Percentiles rank a stretch among this genome's conserved stretches.
Conservation (phyloP, 164 flowering plant species). For the Aristolochia contorta region DNA sequence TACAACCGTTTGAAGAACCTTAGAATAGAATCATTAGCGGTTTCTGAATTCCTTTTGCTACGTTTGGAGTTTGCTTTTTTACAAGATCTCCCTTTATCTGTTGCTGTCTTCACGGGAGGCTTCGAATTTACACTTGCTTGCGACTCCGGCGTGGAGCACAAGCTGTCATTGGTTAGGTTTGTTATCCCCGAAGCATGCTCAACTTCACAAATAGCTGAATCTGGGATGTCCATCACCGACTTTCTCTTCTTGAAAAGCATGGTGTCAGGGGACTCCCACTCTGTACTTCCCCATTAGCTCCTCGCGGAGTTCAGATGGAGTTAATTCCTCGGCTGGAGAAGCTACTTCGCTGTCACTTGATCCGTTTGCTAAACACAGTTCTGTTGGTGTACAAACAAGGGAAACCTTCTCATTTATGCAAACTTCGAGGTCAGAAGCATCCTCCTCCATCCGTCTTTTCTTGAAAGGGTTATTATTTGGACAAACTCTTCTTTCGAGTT, state of each 20-base stretch:
- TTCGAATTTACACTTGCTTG: constrained; percentile 52
- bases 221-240: constrained; percentile 8
- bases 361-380: background rate
- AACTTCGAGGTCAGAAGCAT: background rate
- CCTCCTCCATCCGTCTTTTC: constrained; percentile 28
- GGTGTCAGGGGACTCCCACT: constrained; percentile 28
- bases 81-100: background rate
- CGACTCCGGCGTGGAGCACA: constrained; percentile 19
- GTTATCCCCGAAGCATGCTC: constrained; percentile 12
- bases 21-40: background rate
- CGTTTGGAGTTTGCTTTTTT: background rate
- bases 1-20: background rate
- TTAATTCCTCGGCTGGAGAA: constrained; percentile 30
- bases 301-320: constrained; percentile 11
- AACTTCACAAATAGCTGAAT: constrained; percentile 1
- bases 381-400: background rate
- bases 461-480: constrained; percentile 69
- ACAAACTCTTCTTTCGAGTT: constrained; percentile 7
- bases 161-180: constrained; percentile 8
- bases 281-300: constrained; percentile 2
- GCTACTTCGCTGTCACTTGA: constrained; percentile 21
- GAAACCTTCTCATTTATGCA: background rate
- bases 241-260: constrained; percentile 61
- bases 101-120: constrained; percentile 11
- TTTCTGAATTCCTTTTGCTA: background rate